Conservation (phyloP, 148 eudicot species). For the Vaccinium macrocarpon region DNA sequence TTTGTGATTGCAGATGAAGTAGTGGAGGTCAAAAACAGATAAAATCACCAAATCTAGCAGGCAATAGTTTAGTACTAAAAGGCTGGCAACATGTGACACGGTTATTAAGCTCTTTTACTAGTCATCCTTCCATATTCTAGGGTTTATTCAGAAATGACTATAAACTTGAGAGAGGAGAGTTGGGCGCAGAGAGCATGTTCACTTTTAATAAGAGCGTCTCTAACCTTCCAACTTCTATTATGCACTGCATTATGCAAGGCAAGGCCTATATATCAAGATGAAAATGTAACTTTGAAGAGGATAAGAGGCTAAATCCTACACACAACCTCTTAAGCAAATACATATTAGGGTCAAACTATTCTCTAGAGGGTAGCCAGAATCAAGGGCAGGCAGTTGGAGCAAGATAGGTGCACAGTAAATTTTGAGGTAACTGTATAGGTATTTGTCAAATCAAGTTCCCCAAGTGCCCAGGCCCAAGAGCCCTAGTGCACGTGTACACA, state of each 20-base stretch:
- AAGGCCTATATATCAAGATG: neutral
- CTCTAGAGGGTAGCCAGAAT: neutral
- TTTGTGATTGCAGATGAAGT: neutral
- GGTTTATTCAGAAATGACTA: too few relatives aligned
- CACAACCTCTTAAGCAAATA: neutral
- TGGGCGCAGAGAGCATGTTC: too few relatives aligned
- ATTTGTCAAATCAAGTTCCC: too few relatives aligned
- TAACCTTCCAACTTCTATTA: neutral
- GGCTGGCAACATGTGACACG: neutral
- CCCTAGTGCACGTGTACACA: too few relatives aligned
- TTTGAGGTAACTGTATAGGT: neutral
- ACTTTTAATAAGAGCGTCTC: neutral
- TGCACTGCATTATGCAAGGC: neutral
- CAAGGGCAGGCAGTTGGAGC: neutral
- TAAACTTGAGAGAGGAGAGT: too few relatives aligned
- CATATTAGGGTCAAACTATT: neutral
- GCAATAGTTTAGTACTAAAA: neutral
- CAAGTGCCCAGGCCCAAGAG: too few relatives aligned
- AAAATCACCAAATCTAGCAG: neutral
- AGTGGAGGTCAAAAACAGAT: neutral
- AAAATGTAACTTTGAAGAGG: neutral
- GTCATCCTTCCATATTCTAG: too few relatives aligned
- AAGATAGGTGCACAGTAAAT: neutral
- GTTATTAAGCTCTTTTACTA: too few relatives aligned
- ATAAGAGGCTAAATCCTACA: neutral